These are phyloP conservation scores for Rhododendron williamsianum DNA, from an alignment of 148 eudicot species.

Conservation along the genomic window DNA sequence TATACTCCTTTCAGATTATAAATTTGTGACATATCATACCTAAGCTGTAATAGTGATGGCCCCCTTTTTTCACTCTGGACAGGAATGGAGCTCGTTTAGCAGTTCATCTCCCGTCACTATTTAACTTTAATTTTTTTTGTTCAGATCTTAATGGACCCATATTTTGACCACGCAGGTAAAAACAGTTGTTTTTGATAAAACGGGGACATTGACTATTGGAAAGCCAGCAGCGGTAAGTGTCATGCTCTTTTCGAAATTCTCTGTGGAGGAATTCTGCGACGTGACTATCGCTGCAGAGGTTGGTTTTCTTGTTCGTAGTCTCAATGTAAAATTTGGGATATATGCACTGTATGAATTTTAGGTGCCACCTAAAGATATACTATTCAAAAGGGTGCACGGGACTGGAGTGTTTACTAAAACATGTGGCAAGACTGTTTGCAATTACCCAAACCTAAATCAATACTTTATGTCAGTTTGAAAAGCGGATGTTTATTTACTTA, in stretches of 20 bases:
- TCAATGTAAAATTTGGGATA: not conserved
- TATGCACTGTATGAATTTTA: not conserved
- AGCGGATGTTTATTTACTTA: not conserved
- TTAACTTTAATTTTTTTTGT: not conserved
- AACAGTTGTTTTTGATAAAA: conserved; percentile 85
- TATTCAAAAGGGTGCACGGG: not conserved
- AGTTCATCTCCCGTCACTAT: conserved; percentile 1
- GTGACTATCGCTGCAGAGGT: conserved; percentile 83
- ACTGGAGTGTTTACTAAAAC: not conserved
- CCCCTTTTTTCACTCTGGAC: not conserved
- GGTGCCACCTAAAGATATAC: not conserved
- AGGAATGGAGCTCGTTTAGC: not conserved
- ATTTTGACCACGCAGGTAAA: conserved; percentile 53
- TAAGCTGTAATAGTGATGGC: not conserved
- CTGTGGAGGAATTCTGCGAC: conserved; percentile 81
- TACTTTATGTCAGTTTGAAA: not conserved
- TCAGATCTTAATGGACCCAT: conserved; percentile 1
- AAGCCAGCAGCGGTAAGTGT: conserved; percentile 83
- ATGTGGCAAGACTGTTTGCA: not conserved
- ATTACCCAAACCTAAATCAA: not conserved
- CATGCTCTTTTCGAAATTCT: conserved; percentile 62
- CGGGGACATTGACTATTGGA: conserved; percentile 93
- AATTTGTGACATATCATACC: not conserved
- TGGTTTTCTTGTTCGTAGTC: conserved; percentile 16
- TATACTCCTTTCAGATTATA: not conserved